These are phyloP conservation scores for Uncinocarpus reesii DNA, from an alignment of 2,329 filamentous ascomycete genomes.

Conservation along the genomic window DNA sequence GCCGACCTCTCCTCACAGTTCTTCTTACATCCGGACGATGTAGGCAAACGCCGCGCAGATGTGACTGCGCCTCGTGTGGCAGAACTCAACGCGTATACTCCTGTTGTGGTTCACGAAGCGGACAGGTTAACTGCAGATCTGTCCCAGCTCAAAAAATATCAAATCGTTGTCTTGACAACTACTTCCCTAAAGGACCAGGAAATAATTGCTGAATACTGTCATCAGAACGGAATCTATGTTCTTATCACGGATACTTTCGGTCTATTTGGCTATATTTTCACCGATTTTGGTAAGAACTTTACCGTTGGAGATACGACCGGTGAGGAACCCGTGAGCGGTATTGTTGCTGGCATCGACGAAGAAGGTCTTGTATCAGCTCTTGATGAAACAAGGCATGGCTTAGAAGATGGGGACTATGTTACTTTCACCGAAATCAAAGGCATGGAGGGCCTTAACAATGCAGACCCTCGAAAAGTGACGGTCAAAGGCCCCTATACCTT, in stretches of 20 bases:
- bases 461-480: slow-evolving; percentile 76
- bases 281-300: slow-evolving; percentile 93
- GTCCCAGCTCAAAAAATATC: slow-evolving; percentile 75
- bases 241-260: slow-evolving; percentile 83
- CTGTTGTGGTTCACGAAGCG: slow-evolving; percentile 61
- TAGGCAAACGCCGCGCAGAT: slow-evolving; percentile 81
- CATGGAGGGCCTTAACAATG: slow-evolving; percentile 76
- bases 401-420: slow-evolving; percentile 93
- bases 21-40: slow-evolving; percentile 78
- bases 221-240: slow-evolving; percentile 83
- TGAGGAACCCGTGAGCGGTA: slow-evolving; percentile 76
- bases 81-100: slow-evolving; percentile 93
- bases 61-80: slow-evolving; percentile 82
- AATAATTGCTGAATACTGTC: slow-evolving; percentile 81
- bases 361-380: slow-evolving; percentile 84
- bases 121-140: slow-evolving; percentile 63
- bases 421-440: slow-evolving; percentile 90
- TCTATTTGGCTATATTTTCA: slow-evolving; percentile 91
- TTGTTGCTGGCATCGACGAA: slow-evolving; percentile 80
- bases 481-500: slow-evolving; percentile 97
- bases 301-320: slow-evolving; percentile 81
- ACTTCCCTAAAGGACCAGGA: slow-evolving; percentile 71
- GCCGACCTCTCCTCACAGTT: slow-evolving; percentile 94
- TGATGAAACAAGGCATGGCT: slow-evolving; percentile 86
- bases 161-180: slow-evolving; percentile 84